Conservation (phyloP, 345 rosid genomes). For the Diplotaxis tenuifolia region DNA sequence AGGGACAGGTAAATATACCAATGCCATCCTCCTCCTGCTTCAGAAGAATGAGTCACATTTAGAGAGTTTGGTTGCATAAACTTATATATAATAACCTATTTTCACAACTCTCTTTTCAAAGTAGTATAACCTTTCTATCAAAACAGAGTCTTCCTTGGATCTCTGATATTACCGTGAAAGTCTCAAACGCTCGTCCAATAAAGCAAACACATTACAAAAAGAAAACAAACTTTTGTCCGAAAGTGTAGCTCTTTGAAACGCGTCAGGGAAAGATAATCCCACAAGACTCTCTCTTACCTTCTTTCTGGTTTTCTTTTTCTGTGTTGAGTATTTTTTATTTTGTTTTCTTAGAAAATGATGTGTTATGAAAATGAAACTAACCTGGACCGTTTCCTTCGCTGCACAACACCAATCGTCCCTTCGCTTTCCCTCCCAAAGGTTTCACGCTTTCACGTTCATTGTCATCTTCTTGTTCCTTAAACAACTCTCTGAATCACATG, state of each 20-base stretch:
- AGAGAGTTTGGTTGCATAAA: not conserved
- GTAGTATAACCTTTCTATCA: not conserved
- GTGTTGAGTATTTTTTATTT: constrained; percentile 20
- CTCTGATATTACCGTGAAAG: constrained; percentile 32
- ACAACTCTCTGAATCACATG: not conserved
- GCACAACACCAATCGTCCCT: constrained; percentile 35
- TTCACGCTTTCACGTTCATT: not conserved
- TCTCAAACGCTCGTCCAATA: constrained; percentile 24
- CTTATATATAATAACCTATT: not conserved
- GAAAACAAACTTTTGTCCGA: constrained; percentile 23
- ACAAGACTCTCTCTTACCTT: constrained; percentile 19
- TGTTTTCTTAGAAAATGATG: constrained; percentile 1
- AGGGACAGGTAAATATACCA: constrained; percentile 36
- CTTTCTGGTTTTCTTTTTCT: constrained; percentile 19
- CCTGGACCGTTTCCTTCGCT: constrained; percentile 28
- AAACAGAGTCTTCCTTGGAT: constrained; percentile 24
- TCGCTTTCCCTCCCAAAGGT: constrained; percentile 30
- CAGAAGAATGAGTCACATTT: constrained; percentile 31
- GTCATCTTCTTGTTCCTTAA: not conserved
- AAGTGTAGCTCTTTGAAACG: constrained; percentile 15
- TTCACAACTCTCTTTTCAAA: constrained; percentile 13
- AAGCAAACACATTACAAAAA: not conserved
- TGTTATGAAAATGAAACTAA: constrained; percentile 27
- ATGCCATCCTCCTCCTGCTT: not conserved
- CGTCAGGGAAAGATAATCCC: constrained; percentile 15